Base-by-base conservation (phyloP, 352 stramenopile species). In the Thalassiosira mediterranea region DNA sequence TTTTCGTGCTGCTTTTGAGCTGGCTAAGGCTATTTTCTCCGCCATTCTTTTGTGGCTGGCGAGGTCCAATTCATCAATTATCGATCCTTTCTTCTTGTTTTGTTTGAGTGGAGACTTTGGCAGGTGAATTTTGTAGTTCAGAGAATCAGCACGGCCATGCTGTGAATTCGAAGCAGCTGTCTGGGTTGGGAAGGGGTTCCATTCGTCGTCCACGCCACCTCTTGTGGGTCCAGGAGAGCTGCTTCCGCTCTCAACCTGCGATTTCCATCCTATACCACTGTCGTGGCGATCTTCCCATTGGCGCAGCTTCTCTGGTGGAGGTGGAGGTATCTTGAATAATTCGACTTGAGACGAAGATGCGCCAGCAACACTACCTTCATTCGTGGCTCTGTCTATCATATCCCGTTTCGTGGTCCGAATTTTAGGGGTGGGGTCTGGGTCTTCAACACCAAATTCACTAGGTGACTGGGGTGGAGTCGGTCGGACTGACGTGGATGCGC, bases 21-120 rank as follows among this genome's bases (percentile, higher is more conserved):
- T 89, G 23, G 86, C 86, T 13, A 84, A 73, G 8, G 77, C 83
- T 47, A 91, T 69, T 49, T 86, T 90, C 57, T 90, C 81, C 10
- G 83, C 86, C 69, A 90, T 84, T 58, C 67, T 72, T 25, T 64
- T 73, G 32, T 85, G 67, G 60, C 67, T 73, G 19, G 37, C 32
- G 13, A 83, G 63, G 38, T 83, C 64, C 11, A 83, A 62, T 44
- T 83, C 74, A 25, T 83, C 74, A 28, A 61, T 44, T 10, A 83
- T 54, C 10, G 74, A 72, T 21, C 73, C 46, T 47, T 54, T 46
- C n/a, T 73, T 61, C 67, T 72, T 83, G 34, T 7, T 13, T n/a
- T n/a, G n/a, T 21, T 76, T 83, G 37, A 19, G 53, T 7, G 74
- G 74, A n/a, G 67, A 79, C 28, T 76, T 83, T 23, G 61, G 63